Percentiles rank a stretch among this genome's conserved stretches.
phyloP scores from a whole-genome alignment of 2,329 filamentous ascomycete species.

The Pseudocercospora macadamiae region DNA sequence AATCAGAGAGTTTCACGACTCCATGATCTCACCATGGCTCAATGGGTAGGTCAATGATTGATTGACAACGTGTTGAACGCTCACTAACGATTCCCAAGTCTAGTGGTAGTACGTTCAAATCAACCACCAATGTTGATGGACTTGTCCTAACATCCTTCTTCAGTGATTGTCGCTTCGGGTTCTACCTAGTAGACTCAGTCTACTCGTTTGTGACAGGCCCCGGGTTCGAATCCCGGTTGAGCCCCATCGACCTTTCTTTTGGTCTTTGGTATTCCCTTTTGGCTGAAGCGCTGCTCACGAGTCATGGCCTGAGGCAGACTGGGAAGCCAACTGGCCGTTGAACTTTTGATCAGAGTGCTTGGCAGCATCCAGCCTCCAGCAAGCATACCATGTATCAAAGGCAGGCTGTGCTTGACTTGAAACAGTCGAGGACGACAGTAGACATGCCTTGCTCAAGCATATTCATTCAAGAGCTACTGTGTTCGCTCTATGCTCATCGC shows the following conservation, averaged over 20 bases:
- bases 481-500: neutral
- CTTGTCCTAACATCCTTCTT: neutral
- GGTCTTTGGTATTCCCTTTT: neutral
- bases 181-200: constrained; percentile 20
- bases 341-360: no score
- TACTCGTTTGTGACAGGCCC: constrained; percentile 30
- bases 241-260: neutral
- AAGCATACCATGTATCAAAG: no score
- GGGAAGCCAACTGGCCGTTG: no score
- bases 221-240: constrained; percentile 25
- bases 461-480: no score
- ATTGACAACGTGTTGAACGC: neutral
- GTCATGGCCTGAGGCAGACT: no score
- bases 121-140: neutral
- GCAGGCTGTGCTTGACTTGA: no score
- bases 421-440: no score
- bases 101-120: constrained; percentile 4
- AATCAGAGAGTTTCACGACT: neutral
- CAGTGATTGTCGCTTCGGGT: constrained; percentile 31
- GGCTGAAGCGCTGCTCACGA: neutral
- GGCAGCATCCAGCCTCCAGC: no score
- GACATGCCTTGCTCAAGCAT: no score
- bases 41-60: neutral
- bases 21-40: neutral
- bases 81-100: neutral